Conservation (phyloP, 75 land plant species). For the Chamaecyparis obtusa region DNA sequence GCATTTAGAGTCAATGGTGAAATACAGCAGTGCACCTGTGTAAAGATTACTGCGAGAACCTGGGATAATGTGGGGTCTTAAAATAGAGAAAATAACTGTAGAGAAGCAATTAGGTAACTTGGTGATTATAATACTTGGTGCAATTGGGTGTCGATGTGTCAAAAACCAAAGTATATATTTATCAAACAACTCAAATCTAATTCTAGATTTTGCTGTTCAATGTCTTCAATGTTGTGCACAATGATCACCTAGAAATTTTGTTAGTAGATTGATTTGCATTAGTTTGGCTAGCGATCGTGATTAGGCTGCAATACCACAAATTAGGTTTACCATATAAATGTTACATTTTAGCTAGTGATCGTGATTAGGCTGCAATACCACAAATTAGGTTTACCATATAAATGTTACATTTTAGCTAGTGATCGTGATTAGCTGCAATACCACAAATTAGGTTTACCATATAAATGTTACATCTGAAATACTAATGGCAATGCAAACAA, state of each 20-base stretch:
- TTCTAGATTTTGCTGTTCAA: neutral
- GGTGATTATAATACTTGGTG: neutral
- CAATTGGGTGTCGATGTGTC: neutral
- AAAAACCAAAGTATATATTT: too few species aligned
- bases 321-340: too few species aligned
- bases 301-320: too few species aligned
- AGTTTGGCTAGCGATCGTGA: too few species aligned
- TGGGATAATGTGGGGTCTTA: neutral
- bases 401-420: too few species aligned
- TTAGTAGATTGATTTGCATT: too few species aligned
- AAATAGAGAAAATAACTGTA: too few species aligned
- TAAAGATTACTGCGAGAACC: neutral
- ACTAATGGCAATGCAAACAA: neutral
- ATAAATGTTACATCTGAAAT: neutral
- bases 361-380: too few species aligned
- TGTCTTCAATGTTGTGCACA: neutral
- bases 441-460: neutral
- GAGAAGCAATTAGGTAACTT: neutral
- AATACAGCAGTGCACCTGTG: neutral
- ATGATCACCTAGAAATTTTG: neutral
- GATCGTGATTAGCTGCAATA: too few species aligned
- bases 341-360: too few species aligned
- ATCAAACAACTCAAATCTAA: too few species aligned
- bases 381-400: too few species aligned
- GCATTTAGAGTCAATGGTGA: neutral